Base-by-base conservation (phyloP, 805 yeast genomes). In the Jamesozyma gamospora region DNA sequence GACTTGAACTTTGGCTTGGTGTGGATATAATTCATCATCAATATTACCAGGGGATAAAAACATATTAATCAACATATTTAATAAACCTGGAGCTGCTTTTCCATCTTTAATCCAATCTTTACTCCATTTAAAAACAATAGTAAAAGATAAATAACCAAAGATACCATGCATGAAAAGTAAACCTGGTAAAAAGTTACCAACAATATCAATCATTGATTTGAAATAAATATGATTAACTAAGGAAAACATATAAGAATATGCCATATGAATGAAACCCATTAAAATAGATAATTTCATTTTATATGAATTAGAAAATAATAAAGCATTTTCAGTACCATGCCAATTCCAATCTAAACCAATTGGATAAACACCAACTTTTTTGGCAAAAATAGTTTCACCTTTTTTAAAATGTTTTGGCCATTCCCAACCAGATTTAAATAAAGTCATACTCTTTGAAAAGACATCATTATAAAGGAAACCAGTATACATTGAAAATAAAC, bases 241-340 rank as follows among this genome's bases (percentile, higher is more conserved):
- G n/a, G 84, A 75, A 53, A 77, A 79, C 62, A 72, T 61, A 52
- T 72, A 75, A 0, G 86, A 79, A 55, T 81, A 81, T 17, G 77
- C 67, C 88, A 81, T 81, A 56, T 81, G 88, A 34, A 72, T 63
- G 54, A 75, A 80, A 19, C 88, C 88, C 82, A 81, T 77, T 41
- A 81, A 63, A 44, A 81, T 76, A 1, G 87, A 80, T 42, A 81
- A 61, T 50, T 81, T 81, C 88, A 81, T 81, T 58, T 81, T 81
- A 60, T 77, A 79, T 0, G 87, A 80, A 55, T 81, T 81, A 25
- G 82, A 66, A 56, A 81, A 81, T 37, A 81, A 58, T 41, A 81
- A 63, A 26, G 75, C 77, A 53, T 80, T 81, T 43, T 81, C 88
- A 26, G 86, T 64, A n/a, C 86, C 86, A 55, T 81, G 88, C 88